These are phyloP conservation scores for Kwoniella mangroviensis DNA, from an alignment of 768 basidiomycete genomes.

Conservation along the genomic window DNA sequence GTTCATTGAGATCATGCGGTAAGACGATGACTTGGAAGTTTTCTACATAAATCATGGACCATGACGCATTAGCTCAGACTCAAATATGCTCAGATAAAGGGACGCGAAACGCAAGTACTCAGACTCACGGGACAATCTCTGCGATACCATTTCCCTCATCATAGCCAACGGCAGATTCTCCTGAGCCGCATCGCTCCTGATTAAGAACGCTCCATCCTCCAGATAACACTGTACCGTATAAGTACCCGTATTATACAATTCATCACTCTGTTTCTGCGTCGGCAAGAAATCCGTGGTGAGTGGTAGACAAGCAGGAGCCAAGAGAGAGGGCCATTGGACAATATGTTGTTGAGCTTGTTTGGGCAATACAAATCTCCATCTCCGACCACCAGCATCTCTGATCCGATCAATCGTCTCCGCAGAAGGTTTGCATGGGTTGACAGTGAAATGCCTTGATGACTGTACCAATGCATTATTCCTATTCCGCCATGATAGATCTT, in stretches of 20 bases:
- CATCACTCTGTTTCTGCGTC: constrained; percentile 70
- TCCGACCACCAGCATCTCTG: constrained; percentile 62
- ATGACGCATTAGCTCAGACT: background rate
- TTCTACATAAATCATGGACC: constrained; percentile 59
- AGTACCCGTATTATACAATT: constrained; percentile 75
- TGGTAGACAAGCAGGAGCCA: constrained; percentile 84
- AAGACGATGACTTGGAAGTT: constrained; percentile 91
- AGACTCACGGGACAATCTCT: constrained; percentile 66
- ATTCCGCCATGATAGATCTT: constrained; percentile 34
- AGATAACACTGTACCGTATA: constrained; percentile 85
- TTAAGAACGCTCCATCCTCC: constrained; percentile 85
- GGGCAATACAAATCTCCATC: constrained; percentile 78
- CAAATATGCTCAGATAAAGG: too few relatives aligned
- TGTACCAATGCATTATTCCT: constrained; percentile 56
- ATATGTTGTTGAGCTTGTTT: constrained; percentile 73
- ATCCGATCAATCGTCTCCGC: constrained; percentile 46
- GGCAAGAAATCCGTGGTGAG: constrained; percentile 90
- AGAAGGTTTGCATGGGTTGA: constrained; percentile 55
- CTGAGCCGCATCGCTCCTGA: constrained; percentile 63
- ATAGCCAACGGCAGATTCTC: constrained; percentile 55
- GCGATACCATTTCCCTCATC: constrained; percentile 89
- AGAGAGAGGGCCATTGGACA: constrained; percentile 86
- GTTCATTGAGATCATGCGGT: constrained; percentile 34
- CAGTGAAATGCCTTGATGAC: constrained; percentile 58
- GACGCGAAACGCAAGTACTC: too few relatives aligned